Base-by-base conservation (phyloP, 2,329 filamentous ascomycete genomes). In the Microascus cirrosus region DNA sequence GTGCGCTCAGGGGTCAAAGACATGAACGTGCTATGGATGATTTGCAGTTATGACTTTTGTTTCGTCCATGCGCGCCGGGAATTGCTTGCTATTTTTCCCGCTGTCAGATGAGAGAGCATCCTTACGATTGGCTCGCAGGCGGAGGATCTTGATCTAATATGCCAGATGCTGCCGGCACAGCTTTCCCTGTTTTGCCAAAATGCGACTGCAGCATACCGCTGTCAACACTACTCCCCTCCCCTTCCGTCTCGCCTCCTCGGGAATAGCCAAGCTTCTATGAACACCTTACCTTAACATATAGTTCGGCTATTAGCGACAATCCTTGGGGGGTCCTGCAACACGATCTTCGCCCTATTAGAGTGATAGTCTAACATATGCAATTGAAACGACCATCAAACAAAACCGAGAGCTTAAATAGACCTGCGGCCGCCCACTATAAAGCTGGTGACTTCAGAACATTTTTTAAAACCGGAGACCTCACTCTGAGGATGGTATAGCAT, bases 331-430 rank as follows among this genome's bases (percentile, higher is more conserved):
- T 42, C 24, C 53, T 42, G 39, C 6, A 45, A 45, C 39, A 45
- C n/a, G 39, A 45, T 45, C 55, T 24, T 45, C 55, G 39, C 18
- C 42, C 45, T 56, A 34, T 35, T 35, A 51, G 45, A 28, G 45
- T 39, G 32, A 39, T 50, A 24, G 32, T 32, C 55, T 57, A 20
- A 15, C 55, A 57, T 57, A 53, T 52, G 55, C 48, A 36, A 57
- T 57, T 57, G 28, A 53, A 53, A 57, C 55, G 45, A 53, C n/a
- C 55, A 57, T 57, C 32, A 57, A 57, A 53, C 51, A 24, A 50
- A 50, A 51, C 25, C 11, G 55, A 25, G 42, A 51, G 45, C 34
- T 48, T 50, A 32, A 42, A 35, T 50, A 50, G 55, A 25, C 42
- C 42, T 7, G 28, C 25, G 25, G 32, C 42, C 55, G 50, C 20